These are phyloP conservation scores for Pseudogymnoascus sp. DNA, from an alignment of 2,329 filamentous ascomycete genomes.

Conservation along the genomic window DNA sequence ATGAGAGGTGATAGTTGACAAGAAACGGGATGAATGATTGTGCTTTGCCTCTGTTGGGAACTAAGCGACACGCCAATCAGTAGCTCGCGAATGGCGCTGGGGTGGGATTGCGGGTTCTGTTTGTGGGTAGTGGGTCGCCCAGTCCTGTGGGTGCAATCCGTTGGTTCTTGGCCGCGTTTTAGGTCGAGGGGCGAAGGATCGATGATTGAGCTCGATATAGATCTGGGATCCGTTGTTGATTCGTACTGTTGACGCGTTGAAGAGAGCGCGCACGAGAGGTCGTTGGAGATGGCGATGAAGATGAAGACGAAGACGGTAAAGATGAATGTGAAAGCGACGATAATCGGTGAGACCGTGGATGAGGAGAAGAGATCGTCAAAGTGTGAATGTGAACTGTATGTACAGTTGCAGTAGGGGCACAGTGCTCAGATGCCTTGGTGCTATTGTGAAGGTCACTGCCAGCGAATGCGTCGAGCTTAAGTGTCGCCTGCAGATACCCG, in stretches of 20 bases:
- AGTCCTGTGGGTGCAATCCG: slow-evolving; percentile 3
- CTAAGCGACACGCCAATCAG: slow-evolving; percentile 5
- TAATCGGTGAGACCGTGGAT: neutral
- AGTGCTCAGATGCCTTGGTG: neutral
- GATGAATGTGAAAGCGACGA: neutral
- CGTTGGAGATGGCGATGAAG: neutral
- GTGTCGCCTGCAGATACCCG: neutral
- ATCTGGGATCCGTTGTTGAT: neutral
- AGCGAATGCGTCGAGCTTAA: neutral
- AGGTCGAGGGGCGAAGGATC: neutral
- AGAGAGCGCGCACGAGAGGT: neutral
- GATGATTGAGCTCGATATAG: neutral
- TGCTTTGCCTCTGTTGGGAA: neutral
- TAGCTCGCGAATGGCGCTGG: neutral
- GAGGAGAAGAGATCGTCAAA: slow-evolving; percentile 2
- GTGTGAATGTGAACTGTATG: slow-evolving; percentile 1
- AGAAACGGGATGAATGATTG: slow-evolving; percentile 1
- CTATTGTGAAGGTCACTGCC: neutral
- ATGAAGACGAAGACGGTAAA: neutral
- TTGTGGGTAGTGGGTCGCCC: neutral
- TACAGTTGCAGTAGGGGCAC: neutral
- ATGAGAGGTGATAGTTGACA: neutral
- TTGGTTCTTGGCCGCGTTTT: slow-evolving; percentile 5
- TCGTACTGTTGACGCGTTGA: neutral
- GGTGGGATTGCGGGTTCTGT: neutral